Conservation (phyloP, 805 yeast species). For the Wickerhamiella domercqiae region DNA sequence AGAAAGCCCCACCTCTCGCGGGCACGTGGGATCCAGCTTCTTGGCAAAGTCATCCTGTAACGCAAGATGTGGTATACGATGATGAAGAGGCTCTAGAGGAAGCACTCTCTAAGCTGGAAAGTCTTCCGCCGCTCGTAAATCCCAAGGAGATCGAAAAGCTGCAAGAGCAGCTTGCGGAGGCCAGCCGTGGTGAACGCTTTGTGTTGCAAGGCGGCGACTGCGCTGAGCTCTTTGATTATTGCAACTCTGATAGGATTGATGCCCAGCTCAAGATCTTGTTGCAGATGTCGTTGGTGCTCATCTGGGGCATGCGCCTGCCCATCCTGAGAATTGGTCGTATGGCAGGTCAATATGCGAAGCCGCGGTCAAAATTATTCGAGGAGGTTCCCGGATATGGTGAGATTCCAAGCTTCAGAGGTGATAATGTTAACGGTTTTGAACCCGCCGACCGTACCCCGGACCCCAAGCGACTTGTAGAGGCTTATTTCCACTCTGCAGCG, state of each 20-base stretch:
- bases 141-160: slow-evolving; percentile 26
- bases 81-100: slow-evolving; percentile 25
- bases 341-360: slow-evolving; percentile 33
- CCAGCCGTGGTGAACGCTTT: slow-evolving; percentile 30
- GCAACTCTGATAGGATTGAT: slow-evolving; percentile 27
- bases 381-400: slow-evolving; percentile 26
- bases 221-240: slow-evolving; percentile 31
- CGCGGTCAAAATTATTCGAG: slow-evolving; percentile 30
- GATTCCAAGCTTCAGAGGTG: slow-evolving; percentile 30
- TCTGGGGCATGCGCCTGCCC: slow-evolving; percentile 30
- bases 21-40: slow-evolving; percentile 27
- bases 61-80: slow-evolving; percentile 30
- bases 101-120: slow-evolving; percentile 28
- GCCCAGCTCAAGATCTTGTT: slow-evolving; percentile 28
- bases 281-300: slow-evolving; percentile 30
- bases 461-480: slow-evolving; percentile 27
- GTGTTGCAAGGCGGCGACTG: slow-evolving; percentile 32
- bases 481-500: slow-evolving; percentile 33
- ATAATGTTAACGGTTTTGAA: slow-evolving; percentile 30
- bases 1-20: slow-evolving; percentile 6
- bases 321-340: slow-evolving; percentile 29
- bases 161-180: slow-evolving; percentile 24
- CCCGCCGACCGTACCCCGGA: slow-evolving; percentile 27
- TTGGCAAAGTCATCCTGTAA: slow-evolving; percentile 30
- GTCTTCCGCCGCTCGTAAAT: slow-evolving; percentile 29